phyloP scores from a whole-genome alignment of 768 basidiomycete species.

The Mycena haematopus region DNA sequence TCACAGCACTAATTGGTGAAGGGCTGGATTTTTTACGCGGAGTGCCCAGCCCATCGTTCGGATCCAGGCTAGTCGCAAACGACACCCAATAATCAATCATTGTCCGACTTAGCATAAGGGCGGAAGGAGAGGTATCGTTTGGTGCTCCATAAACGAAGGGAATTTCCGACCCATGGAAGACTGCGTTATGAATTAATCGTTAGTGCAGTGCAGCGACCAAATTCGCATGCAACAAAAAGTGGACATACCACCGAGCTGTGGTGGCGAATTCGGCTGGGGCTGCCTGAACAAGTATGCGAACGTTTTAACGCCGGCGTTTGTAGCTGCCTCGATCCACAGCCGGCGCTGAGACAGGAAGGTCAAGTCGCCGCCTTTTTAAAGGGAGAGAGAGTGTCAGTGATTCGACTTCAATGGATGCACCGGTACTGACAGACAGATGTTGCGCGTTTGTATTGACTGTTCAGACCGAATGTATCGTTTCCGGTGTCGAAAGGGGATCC shows the following conservation, averaged over 20 bases:
- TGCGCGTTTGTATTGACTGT: too few species aligned
- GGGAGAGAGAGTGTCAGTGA: neutral
- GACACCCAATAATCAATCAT: constrained; percentile 51
- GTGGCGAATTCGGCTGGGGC: constrained; percentile 34
- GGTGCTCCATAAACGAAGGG: constrained; percentile 29
- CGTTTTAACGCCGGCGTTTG: constrained; percentile 42
- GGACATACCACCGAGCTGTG: constrained; percentile 28
- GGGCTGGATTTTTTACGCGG: constrained; percentile 29
- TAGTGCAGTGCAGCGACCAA: too few species aligned
- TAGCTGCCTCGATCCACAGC: constrained; percentile 47
- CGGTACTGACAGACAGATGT: too few species aligned
- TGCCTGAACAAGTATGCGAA: constrained; percentile 54
- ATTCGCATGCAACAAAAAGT: too few species aligned
- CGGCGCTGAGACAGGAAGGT: constrained; percentile 47
- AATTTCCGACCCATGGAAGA: too few species aligned
- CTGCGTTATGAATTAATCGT: too few species aligned
- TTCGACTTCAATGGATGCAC: neutral
- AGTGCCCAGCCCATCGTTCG: constrained; percentile 45
- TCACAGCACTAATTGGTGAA: too few species aligned
- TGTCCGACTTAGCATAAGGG: constrained; percentile 30
- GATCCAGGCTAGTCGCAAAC: constrained; percentile 45
- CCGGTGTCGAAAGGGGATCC: too few species aligned
- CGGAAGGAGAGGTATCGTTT: constrained; percentile 12
- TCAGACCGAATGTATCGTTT: too few species aligned
- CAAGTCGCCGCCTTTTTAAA: constrained; percentile 43